Evolutionary conservation across 306 rosid genomes (phyloP).

Genomic region (Ceratonia siliqua): DNA sequence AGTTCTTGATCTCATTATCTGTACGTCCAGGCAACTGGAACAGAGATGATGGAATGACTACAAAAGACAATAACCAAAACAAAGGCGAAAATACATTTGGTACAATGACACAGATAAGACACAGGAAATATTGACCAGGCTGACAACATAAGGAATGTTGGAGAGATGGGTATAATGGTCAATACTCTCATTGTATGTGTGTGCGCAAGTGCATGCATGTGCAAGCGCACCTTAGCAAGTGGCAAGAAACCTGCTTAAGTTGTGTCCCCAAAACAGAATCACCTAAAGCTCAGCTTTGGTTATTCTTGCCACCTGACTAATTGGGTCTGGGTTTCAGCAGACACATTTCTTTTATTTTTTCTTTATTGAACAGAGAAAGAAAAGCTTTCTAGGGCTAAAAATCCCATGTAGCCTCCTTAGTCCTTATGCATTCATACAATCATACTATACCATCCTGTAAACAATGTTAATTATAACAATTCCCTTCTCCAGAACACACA

Average conservation of each 20-base stretch:
- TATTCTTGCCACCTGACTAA: not conserved
- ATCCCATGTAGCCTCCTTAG: not conserved
- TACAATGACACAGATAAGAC: not conserved
- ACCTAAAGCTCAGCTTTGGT: not conserved
- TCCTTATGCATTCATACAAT: too few relatives aligned
- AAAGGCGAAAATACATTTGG: not conserved
- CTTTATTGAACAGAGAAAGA: not conserved
- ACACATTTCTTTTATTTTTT: not conserved
- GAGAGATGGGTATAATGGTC: not conserved
- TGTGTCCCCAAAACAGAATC: not conserved
- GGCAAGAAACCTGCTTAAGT: not conserved
- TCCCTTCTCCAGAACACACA: not conserved
- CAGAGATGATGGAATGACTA: constrained; percentile 32
- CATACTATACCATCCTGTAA: not conserved
- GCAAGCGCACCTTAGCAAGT: not conserved
- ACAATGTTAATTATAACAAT: not conserved
- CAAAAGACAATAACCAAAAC: not conserved
- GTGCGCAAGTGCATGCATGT: not conserved
- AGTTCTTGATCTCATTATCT: constrained; percentile 88
- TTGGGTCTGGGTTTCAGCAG: not conserved
- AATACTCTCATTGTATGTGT: not conserved
- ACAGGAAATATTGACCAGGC: not conserved
- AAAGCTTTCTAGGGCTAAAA: not conserved
- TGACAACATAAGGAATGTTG: not conserved
- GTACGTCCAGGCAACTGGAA: constrained; percentile 88